These are phyloP conservation scores for Aureobasidium sp. DNA, from an alignment of 2,329 filamentous ascomycete species.

Conservation along the genomic window DNA sequence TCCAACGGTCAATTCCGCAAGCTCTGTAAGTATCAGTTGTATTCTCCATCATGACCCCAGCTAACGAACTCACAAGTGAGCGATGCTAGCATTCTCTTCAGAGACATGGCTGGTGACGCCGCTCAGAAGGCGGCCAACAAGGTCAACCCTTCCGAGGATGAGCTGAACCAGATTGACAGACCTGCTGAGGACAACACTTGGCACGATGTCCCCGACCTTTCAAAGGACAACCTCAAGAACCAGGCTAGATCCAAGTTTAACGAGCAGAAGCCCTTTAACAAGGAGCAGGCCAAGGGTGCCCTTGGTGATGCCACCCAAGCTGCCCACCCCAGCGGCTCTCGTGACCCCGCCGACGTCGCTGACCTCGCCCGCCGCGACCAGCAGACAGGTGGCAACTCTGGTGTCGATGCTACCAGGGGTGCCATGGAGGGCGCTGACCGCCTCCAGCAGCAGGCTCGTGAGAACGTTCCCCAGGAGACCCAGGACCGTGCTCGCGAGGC, in stretches of 20 bases:
- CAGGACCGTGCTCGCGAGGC: slow-evolving; percentile 39
- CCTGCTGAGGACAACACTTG: slow-evolving; percentile 87
- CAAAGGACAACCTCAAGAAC: slow-evolving; percentile 60
- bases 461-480: slow-evolving; percentile 59
- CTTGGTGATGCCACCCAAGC: slow-evolving; percentile 50
- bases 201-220: slow-evolving; percentile 78
- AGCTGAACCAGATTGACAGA: slow-evolving; percentile 69
- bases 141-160: slow-evolving; percentile 71
- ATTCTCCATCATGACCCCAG: neutral
- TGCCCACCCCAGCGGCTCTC: slow-evolving; percentile 50
- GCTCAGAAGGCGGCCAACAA: slow-evolving; percentile 69
- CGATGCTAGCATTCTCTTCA: slow-evolving; percentile 72
- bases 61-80: slow-evolving; percentile 46
- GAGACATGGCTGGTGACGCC: slow-evolving; percentile 87
- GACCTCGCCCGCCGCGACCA: slow-evolving; percentile 46
- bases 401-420: slow-evolving; percentile 48
- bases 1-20: slow-evolving; percentile 97
- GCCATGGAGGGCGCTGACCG: slow-evolving; percentile 40
- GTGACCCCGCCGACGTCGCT: slow-evolving; percentile 50
- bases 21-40: slow-evolving; percentile 55
- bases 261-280: slow-evolving; percentile 47
- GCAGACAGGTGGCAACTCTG: slow-evolving; percentile 39
- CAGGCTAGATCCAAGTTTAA: slow-evolving; percentile 58
- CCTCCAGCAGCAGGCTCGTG: slow-evolving; percentile 48
- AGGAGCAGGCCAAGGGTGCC: slow-evolving; percentile 55